Percentiles rank a stretch among this genome's conserved stretches.
Evolutionary conservation across 129 eudicot genomes (phyloP).

Genomic region (Flaveria trinervia): DNA sequence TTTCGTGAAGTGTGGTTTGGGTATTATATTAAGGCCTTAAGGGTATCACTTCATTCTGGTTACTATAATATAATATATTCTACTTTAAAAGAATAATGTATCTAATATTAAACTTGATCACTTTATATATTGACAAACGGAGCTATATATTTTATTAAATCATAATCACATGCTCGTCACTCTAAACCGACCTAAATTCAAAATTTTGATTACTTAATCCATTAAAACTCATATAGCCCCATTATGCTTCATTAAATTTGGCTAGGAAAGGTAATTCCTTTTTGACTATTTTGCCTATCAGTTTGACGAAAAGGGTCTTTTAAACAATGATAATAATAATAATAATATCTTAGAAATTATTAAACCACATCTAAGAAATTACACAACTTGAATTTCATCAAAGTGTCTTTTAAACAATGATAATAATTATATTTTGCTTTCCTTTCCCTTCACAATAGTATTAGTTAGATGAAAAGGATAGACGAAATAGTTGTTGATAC

Average conservation of each 20-base stretch:
- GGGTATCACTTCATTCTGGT: conserved; percentile 22
- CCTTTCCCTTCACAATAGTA: not conserved
- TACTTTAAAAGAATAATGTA: conserved; percentile 11
- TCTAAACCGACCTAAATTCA: conserved; percentile 27
- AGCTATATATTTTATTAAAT: conserved; percentile 19
- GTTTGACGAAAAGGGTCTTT: conserved; percentile 26
- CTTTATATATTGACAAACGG: not conserved
- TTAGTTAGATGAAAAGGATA: not conserved
- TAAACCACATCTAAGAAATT: too few species aligned
- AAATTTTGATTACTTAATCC: conserved; percentile 27
- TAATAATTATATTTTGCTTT: not conserved
- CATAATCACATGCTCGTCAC: conserved; percentile 41
- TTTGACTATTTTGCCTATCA: conserved; percentile 36
- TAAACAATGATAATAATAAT: too few species aligned
- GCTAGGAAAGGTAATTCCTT: conserved; percentile 20
- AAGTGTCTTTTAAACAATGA: not conserved
- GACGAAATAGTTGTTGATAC: not conserved
- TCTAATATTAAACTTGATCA: not conserved
- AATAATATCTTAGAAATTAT: too few species aligned
- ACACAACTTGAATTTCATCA: too few species aligned
- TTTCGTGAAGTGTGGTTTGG: conserved; percentile 32
- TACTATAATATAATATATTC: not conserved
- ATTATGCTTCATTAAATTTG: conserved; percentile 22
- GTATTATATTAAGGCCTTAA: conserved; percentile 22
- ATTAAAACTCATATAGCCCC: conserved; percentile 11